phyloP scores from a whole-genome alignment of 768 basidiomycete species.

The Mycena polygramma region DNA sequence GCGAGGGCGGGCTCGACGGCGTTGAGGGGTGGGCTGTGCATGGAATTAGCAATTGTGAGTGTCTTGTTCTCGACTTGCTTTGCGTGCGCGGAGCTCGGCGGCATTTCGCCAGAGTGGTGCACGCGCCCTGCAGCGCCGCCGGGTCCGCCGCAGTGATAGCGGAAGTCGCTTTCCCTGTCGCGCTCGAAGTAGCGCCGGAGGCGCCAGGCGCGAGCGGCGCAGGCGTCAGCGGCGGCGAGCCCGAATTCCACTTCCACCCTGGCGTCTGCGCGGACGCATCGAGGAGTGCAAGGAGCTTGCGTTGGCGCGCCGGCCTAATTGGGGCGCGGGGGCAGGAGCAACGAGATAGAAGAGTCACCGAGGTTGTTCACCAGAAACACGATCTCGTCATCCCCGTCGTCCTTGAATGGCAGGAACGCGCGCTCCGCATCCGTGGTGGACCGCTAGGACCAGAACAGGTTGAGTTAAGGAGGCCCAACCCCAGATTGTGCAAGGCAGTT shows the following conservation, averaged over 20 bases:
- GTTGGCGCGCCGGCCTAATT: constrained; percentile 50
- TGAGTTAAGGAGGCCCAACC: too few species aligned
- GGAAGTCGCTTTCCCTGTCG: constrained; percentile 8
- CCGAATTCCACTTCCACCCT: constrained; percentile 88
- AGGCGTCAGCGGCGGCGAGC: constrained; percentile 50
- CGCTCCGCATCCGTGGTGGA: constrained; percentile 83
- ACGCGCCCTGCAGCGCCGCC: constrained; percentile 69
- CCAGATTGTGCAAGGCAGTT: too few species aligned
- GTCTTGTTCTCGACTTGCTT: too few species aligned
- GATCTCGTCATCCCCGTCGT: constrained; percentile 69
- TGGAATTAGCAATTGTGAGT: too few species aligned
- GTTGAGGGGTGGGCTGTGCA: too few species aligned
- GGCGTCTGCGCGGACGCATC: constrained; percentile 78
- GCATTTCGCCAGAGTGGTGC: constrained; percentile 76
- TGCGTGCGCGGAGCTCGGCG: too few species aligned
- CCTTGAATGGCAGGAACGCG: constrained; percentile 76
- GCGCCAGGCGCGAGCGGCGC: constrained; percentile 37
- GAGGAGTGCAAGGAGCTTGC: constrained; percentile 72
- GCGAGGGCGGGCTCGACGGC: too few species aligned
- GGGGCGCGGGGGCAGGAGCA: constrained; percentile 88
- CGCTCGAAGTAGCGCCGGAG: constrained; percentile 14
- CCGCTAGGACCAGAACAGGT: too few species aligned
- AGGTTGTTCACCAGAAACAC: constrained; percentile 87
- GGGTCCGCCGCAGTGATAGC: constrained; percentile 54
- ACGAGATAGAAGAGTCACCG: constrained; percentile 88